Evolutionary conservation across 1,139 yeast genomes (phyloP), one percentile per base, ranked within the genome.

Genomic region (Arxiozyma telluris): DNA sequence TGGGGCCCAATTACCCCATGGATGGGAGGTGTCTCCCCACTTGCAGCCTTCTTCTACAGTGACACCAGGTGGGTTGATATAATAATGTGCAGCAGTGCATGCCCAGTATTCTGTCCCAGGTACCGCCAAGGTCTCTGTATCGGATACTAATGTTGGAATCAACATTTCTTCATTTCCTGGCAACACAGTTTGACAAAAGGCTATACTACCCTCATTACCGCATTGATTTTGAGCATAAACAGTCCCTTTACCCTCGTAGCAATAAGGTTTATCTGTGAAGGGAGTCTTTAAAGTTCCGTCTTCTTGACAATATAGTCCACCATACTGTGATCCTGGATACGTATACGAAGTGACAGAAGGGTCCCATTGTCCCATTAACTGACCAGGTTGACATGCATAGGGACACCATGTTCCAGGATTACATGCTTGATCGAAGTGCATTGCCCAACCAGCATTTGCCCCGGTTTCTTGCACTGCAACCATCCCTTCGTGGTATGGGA

Each of bases 131-230:
- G 77, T 75, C 20, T 73, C 59, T 20, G 73, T 62, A 15, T 81
- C 79, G 12, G 70, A 74, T 51, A 87, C 81, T 54, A 76, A 70
- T 34, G 94, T 88, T 56, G 96, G 96, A 59, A 89, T 88, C 68
- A 88, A 76, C 96, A 89, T 89, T 63, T 89, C 95, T 73, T 89
- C 96, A 69, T 87, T 86, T 57, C 96, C 96, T 23, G 96, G 96
- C 57, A 89, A 76, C 17, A 89, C 96, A 3, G 96, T 89, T 74
- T 90, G 96, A 71, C 96, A 89, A 71, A 89, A 83, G 12, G 96
- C 90, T 59, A 87, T 89, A 57, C 79, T 73, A 7, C 71, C 60
- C 50, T 74, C 73, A 46, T 71, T 65, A 4, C 41, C 18, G 17
- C 80, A 79, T 25, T 67, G 64, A 74, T 87, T 87, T 56, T 74